phyloP scores from a whole-genome alignment of 192 early-diverging fungal species.

The Coemansia sp. region DNA sequence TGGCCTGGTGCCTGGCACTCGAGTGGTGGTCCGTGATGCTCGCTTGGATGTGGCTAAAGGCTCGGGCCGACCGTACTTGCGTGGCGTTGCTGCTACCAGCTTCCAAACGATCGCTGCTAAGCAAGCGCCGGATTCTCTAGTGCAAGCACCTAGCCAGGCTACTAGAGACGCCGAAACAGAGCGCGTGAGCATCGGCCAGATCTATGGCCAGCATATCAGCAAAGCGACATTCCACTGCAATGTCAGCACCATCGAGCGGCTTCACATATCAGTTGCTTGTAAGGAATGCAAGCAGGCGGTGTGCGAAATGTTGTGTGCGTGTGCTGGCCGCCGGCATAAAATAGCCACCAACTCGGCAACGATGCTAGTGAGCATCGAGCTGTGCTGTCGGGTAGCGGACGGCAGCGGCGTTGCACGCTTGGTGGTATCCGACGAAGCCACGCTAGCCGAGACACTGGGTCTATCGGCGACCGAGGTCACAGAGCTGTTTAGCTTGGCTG shows the following conservation, averaged over 20 bases:
- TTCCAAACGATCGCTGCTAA: conserved; percentile 5
- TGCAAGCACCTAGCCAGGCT: neutral
- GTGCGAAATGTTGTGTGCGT: conserved; percentile 27
- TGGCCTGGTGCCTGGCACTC: conserved; percentile 33
- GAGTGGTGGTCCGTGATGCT: conserved; percentile 22
- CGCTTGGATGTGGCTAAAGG: conserved; percentile 11
- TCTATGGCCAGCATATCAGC: conserved; percentile 2
- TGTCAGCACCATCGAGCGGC: conserved; percentile 15
- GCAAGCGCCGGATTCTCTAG: neutral
- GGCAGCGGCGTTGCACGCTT: conserved; percentile 44
- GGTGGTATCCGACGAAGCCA: neutral
- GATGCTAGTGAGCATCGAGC: neutral
- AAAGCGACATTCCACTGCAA: conserved; percentile 13
- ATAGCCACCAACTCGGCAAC: conserved; percentile 5
- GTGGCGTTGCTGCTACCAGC: conserved; percentile 11
- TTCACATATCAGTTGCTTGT: conserved; percentile 20
- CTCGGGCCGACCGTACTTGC: conserved; percentile 26
- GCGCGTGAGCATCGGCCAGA: conserved; percentile 16
- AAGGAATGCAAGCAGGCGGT: conserved; percentile 22
- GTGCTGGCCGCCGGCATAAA: conserved; percentile 18
- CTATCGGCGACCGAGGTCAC: conserved; percentile 11
- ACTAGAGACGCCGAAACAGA: neutral
- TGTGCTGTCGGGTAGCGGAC: conserved; percentile 30
- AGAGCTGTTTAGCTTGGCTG: conserved; percentile 17
- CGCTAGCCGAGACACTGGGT: conserved; percentile 6